Evolutionary conservation across 2,329 filamentous ascomycete species (phyloP).

Genomic region (Scortechinia acanthostroma): DNA sequence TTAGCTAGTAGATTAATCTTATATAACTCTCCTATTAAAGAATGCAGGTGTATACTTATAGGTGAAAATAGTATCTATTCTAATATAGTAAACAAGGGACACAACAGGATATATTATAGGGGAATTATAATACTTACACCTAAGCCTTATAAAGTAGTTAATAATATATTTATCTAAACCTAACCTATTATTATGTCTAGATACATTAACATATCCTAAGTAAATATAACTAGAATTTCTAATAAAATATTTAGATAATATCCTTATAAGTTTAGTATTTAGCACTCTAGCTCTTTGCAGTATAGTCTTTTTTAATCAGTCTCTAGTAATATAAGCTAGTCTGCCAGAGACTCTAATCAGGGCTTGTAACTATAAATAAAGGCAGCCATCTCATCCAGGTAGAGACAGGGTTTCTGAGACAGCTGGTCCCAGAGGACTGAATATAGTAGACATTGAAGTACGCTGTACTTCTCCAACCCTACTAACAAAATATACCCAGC

Average conservation of each 20-base stretch:
- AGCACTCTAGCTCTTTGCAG: conserved; percentile 18
- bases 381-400: conserved; percentile 12
- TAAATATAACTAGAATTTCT: conserved; percentile 18
- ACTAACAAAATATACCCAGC: too few species aligned
- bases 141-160: conserved; percentile 16
- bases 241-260: conserved; percentile 21
- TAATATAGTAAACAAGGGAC: too few species aligned
- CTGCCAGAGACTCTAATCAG: conserved; percentile 8
- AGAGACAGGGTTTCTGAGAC: conserved; percentile 12
- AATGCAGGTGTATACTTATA: too few species aligned
- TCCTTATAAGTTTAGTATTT: conserved; percentile 20
- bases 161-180: conserved; percentile 21
- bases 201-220: conserved; percentile 23
- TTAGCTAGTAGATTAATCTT: too few species aligned
- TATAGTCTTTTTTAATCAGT: conserved; percentile 18
- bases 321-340: conserved; percentile 9
- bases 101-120: too few species aligned
- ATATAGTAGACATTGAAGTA: too few species aligned
- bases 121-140: conserved; percentile 11
- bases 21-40: too few species aligned
- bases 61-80: too few species aligned
- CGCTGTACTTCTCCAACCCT: too few species aligned
- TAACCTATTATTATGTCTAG: conserved; percentile 21
- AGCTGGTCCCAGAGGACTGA: conserved; percentile 14
- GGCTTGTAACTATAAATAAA: conserved; percentile 8